Conservation (phyloP, 2,329 filamentous ascomycete species). For the Exserohilum turcica region DNA sequence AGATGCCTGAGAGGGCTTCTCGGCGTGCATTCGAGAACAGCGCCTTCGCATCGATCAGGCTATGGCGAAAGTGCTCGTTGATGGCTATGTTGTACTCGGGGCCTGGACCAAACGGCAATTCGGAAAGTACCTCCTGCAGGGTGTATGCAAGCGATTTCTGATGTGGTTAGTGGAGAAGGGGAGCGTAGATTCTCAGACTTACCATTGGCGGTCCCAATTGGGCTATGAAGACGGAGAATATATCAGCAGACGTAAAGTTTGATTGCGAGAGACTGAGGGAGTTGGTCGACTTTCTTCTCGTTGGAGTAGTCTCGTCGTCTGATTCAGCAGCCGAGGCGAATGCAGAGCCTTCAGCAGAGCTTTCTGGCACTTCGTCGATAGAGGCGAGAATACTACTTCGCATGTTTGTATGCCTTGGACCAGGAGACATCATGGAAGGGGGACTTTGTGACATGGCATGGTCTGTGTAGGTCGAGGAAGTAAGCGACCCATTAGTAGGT, state of each 20-base stretch:
- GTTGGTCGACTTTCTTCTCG: constrained; percentile 19
- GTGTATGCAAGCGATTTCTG: constrained; percentile 90
- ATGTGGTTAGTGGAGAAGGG: constrained; percentile 24
- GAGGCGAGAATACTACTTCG: constrained; percentile 48
- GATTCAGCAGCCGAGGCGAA: constrained; percentile 32
- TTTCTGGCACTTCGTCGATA: constrained; percentile 50
- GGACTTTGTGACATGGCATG: constrained; percentile 30
- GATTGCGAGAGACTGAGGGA: constrained; percentile 37
- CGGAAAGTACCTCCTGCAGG: constrained; percentile 82
- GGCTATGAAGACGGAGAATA: constrained; percentile 88
- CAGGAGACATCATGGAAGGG: constrained; percentile 34
- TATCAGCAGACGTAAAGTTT: constrained; percentile 69
- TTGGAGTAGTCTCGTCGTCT: constrained; percentile 34
- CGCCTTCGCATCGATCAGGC: constrained; percentile 77
- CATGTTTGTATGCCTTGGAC: constrained; percentile 38
- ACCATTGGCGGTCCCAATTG: constrained; percentile 89
- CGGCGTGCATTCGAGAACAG: constrained; percentile 78
- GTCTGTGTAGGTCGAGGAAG: constrained; percentile 34
- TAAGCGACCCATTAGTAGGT: constrained; percentile 26
- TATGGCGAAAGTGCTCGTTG: constrained; percentile 79
- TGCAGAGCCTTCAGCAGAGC: constrained; percentile 37
- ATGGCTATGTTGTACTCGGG: constrained; percentile 72
- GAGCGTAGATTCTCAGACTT: constrained; percentile 11
- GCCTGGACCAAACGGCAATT: constrained; percentile 77
- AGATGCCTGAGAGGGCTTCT: constrained; percentile 77